A percentile compares a stretch with the other conserved stretches of the same genome.
Conservation (phyloP, 306 rosid genomes). For the Medicago ruthenica region DNA sequence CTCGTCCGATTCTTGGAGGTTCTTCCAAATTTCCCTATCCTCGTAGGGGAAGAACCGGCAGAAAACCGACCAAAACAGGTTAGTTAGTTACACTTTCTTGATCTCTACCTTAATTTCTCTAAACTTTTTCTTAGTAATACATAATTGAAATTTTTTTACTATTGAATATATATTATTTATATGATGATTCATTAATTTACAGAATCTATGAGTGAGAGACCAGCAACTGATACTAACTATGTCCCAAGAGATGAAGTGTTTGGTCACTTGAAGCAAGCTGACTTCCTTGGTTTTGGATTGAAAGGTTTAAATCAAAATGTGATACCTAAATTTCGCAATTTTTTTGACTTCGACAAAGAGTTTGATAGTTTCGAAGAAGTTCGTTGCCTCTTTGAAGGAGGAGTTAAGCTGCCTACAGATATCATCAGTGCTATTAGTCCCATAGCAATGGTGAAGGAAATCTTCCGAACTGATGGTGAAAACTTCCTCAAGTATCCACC, state of each 20-base stretch:
- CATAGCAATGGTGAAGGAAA: not conserved
- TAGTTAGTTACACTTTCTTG: not conserved
- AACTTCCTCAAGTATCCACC: constrained; percentile 15
- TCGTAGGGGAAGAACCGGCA: constrained; percentile 19
- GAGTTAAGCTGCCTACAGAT: constrained; percentile 8
- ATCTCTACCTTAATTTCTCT: not conserved
- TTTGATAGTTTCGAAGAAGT: constrained; percentile 18
- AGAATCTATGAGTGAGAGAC: constrained; percentile 55
- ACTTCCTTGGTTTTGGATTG: constrained; percentile 54
- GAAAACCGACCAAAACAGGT: constrained; percentile 7
- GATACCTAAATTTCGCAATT: constrained; percentile 33
- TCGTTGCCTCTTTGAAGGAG: constrained; percentile 4
- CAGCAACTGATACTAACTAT: not conserved
- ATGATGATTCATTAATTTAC: not conserved
- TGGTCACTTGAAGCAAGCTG: constrained; percentile 62
- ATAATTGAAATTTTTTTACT: not conserved
- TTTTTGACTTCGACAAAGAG: constrained; percentile 12
- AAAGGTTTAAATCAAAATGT: constrained; percentile 54
- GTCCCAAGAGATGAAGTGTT: constrained; percentile 68
- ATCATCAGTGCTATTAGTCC: not conserved
- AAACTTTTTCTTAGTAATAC: not conserved
- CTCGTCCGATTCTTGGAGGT: constrained; percentile 20
- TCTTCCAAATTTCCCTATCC: constrained; percentile 2
- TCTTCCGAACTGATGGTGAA: constrained; percentile 13
- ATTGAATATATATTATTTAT: too few species aligned